These are phyloP conservation scores for Cokeromyces recurvatus DNA, from an alignment of 371 early-diverging fungal species.

Conservation along the genomic window DNA sequence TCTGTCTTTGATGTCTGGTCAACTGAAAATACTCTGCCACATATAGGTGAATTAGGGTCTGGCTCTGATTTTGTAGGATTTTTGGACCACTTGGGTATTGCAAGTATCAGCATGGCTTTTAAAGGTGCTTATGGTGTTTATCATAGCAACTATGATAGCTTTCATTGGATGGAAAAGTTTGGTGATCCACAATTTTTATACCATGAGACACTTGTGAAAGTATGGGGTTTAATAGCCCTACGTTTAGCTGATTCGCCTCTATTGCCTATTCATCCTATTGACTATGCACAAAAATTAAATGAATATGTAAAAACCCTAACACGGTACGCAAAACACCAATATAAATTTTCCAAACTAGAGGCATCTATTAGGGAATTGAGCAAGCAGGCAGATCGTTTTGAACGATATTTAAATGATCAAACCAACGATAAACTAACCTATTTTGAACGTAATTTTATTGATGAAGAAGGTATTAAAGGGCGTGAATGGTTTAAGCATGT, in stretches of 20 bases:
- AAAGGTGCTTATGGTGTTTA: slow-evolving; percentile 51
- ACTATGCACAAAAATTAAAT: slow-evolving; percentile 22
- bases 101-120: slow-evolving; percentile 50
- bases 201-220: slow-evolving; percentile 45
- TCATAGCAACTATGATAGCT: slow-evolving; percentile 63
- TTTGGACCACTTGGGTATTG: slow-evolving; percentile 56
- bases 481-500: slow-evolving; percentile 65
- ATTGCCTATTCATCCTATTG: slow-evolving; percentile 33
- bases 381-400: slow-evolving; percentile 3
- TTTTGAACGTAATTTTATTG: slow-evolving; percentile 57
- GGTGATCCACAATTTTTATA: slow-evolving; percentile 61
- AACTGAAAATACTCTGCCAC: slow-evolving; percentile 1
- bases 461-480: slow-evolving; percentile 48
- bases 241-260: slow-evolving; percentile 33
- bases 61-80: slow-evolving; percentile 61
- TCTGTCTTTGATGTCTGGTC: slow-evolving; percentile 54
- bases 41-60: slow-evolving; percentile 40
- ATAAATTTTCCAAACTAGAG: slow-evolving; percentile 6
- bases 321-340: slow-evolving; percentile 1
- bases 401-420: slow-evolving; percentile 3
- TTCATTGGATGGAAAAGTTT: slow-evolving; percentile 60
- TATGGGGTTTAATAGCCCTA: slow-evolving; percentile 35
- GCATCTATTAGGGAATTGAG: slow-evolving; percentile 8
- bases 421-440: slow-evolving; percentile 39
- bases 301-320: slow-evolving; percentile 4